Conservation (phyloP, 352 stramenopile genomes). For the Elongisporangium undulatum region DNA sequence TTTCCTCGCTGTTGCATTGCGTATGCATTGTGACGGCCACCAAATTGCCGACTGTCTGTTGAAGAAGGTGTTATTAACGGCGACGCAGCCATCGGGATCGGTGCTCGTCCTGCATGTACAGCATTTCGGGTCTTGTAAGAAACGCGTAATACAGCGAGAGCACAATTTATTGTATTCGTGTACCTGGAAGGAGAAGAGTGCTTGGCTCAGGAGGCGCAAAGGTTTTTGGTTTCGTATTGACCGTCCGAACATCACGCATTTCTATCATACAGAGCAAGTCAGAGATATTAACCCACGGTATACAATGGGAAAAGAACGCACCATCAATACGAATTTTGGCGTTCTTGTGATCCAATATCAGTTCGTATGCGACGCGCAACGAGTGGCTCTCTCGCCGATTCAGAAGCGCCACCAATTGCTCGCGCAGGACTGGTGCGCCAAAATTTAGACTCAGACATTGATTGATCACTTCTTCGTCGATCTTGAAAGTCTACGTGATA, state of each 20-base stretch:
- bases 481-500: slow-evolving; percentile 57
- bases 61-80: slow-evolving; percentile 63
- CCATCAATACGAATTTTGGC: slow-evolving; percentile 91
- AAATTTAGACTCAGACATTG: slow-evolving; percentile 61
- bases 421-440: slow-evolving; percentile 33
- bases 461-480: slow-evolving; percentile 69
- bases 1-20: slow-evolving; percentile 10
- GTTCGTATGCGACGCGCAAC: slow-evolving; percentile 95
- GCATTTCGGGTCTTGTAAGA: not conserved
- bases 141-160: not conserved
- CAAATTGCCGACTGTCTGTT: slow-evolving; percentile 59
- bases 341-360: slow-evolving; percentile 98
- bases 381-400: slow-evolving; percentile 57
- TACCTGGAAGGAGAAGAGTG: slow-evolving; percentile 62
- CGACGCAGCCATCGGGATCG: slow-evolving; percentile 78
- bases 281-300: not conserved
- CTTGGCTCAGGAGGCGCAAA: slow-evolving; percentile 63
- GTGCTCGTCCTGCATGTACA: slow-evolving; percentile 36
- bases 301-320: slow-evolving; percentile 11
- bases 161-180: not conserved
- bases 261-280: slow-evolving; percentile 29
- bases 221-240: slow-evolving; percentile 74
- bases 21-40: slow-evolving; percentile 36
- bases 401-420: slow-evolving; percentile 54
- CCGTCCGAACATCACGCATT: slow-evolving; percentile 60